Conservation (phyloP, 495 filamentous ascomycete genomes). For the Cetradonia linearis region DNA sequence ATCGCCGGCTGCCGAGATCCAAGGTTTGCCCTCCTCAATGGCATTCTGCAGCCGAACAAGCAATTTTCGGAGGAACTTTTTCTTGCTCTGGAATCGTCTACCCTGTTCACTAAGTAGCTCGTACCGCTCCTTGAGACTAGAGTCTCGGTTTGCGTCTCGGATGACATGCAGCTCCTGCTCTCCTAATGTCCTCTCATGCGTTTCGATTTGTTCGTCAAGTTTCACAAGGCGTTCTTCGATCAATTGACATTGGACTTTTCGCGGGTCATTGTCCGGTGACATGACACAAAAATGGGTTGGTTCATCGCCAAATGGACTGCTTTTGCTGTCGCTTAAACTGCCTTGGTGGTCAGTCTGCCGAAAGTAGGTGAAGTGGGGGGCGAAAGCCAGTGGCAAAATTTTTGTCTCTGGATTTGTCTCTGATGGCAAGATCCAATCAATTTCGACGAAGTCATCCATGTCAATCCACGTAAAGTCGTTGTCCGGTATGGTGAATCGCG, state of each 20-base stretch:
- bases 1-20: constrained; percentile 23
- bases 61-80: constrained; percentile 66
- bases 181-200: constrained; percentile 55
- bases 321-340: constrained; percentile 56
- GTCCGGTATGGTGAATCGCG: constrained; percentile 86
- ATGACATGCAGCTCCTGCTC: constrained; percentile 56
- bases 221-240: constrained; percentile 71
- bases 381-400: constrained; percentile 83
- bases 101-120: constrained; percentile 61
- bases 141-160: constrained; percentile 42
- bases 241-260: constrained; percentile 76
- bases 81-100: constrained; percentile 59
- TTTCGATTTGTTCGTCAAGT: constrained; percentile 62
- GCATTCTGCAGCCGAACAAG: constrained; percentile 54
- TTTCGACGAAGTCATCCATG: constrained; percentile 98
- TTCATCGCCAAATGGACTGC: constrained; percentile 83
- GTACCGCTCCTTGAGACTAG: constrained; percentile 48
- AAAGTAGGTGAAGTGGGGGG: constrained; percentile 93
- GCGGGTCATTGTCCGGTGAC: constrained; percentile 85
- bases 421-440: constrained; percentile 89
- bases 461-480: constrained; percentile 93
- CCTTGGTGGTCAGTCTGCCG: constrained; percentile 87
- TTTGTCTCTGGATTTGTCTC: constrained; percentile 86
- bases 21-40: constrained; percentile 37
- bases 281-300: constrained; percentile 90